Evolutionary conservation across 2,329 filamentous ascomycete genomes (phyloP), one percentile per base, ranked within the genome.

Genomic region (Leptographium galeiforme): DNA sequence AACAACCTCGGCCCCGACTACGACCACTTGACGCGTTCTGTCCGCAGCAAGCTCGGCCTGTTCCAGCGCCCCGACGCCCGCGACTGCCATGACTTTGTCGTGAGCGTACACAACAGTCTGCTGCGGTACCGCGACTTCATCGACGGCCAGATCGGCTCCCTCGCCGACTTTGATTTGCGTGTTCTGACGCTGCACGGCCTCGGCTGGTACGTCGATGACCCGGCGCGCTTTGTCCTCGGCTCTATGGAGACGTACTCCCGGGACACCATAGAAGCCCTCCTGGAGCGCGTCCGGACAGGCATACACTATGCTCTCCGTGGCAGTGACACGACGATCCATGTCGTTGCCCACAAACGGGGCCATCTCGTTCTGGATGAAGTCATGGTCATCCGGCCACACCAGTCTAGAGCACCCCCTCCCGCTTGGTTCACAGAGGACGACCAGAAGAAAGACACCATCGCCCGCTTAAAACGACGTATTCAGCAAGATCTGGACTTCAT

Each of bases 291-390:
- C 19, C 72, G 77, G 58, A 71, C 73, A 1, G 73, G 75, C 6
- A 68, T 78, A 8, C 66, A 69, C 18, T 71, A 76, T 51, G 68
- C 74, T 7, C 66, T 79, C 30, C 68, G 70, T 49, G 70, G 71
- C 30, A 70, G 73, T 54, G 70, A 74, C 30, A 67, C 70, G 41
- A 68, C 71, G 6, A 66, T 77, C 50, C 72, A 69, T 25, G 64
- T 79, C 61, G 70, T 67, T 3, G 70, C 72, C 8, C 67, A 74
- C 57, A 78, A 78, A 60, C 70, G 75, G 45, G 76, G 76, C 0
- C 76, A 79, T 53, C 68, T 76, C 25, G 68, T 79, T 14, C 56
- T 76, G n/a, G 71, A 76, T 61, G 74, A 74, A 57, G 70, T 69
- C 6, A 63, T 77, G 10, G 66, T 72, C 13, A 68, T 72, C 8